These are phyloP conservation scores for Colletotrichum spinosum DNA, from an alignment of 2,329 filamentous ascomycete genomes.

Conservation along the genomic window DNA sequence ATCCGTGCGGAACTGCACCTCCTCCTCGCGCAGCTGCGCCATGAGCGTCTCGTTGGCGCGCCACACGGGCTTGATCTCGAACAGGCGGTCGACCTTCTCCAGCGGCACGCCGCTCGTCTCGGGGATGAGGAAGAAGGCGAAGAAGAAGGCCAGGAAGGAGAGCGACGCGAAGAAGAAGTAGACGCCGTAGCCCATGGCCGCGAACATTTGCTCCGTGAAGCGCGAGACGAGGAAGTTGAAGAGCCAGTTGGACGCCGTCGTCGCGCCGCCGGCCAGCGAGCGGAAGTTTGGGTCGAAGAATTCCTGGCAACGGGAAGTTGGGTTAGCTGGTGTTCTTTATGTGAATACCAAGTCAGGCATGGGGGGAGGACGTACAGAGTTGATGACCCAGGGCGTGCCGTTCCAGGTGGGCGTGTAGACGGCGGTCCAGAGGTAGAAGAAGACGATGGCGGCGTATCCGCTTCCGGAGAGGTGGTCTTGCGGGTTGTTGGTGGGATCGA, in stretches of 20 bases:
- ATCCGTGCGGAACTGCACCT: constrained; percentile 29
- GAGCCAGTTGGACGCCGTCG: constrained; percentile 68
- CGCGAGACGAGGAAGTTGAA: constrained; percentile 66
- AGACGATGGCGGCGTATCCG: constrained; percentile 70
- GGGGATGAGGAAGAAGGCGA: constrained; percentile 63
- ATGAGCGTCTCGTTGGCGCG: constrained; percentile 29
- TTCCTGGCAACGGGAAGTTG: constrained; percentile 48
- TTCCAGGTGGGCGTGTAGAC: constrained; percentile 71
- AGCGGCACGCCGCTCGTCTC: constrained; percentile 65
- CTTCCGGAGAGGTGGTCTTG: constrained; percentile 51
- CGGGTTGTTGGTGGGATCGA: constrained; percentile 47
- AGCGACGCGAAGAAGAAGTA: constrained; percentile 66
- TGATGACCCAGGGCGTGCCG: constrained; percentile 72
- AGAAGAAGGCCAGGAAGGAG: constrained; percentile 59
- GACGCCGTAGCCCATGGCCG: constrained; percentile 58
- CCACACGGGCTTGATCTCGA: constrained; percentile 47
- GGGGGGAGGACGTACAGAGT: constrained; percentile 43
- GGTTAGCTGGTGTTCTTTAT: not conserved
- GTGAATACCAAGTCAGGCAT: too few species aligned
- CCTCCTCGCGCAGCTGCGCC: constrained; percentile 28
- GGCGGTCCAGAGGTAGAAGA: constrained; percentile 72
- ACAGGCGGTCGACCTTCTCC: constrained; percentile 62
- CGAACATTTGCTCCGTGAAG: constrained; percentile 65
- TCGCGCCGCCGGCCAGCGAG: constrained; percentile 67
- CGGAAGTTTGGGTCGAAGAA: constrained; percentile 64